Evolutionary conservation across 2,329 filamentous ascomycete genomes (phyloP).

Genomic region (Escovopsis sp.): DNA sequence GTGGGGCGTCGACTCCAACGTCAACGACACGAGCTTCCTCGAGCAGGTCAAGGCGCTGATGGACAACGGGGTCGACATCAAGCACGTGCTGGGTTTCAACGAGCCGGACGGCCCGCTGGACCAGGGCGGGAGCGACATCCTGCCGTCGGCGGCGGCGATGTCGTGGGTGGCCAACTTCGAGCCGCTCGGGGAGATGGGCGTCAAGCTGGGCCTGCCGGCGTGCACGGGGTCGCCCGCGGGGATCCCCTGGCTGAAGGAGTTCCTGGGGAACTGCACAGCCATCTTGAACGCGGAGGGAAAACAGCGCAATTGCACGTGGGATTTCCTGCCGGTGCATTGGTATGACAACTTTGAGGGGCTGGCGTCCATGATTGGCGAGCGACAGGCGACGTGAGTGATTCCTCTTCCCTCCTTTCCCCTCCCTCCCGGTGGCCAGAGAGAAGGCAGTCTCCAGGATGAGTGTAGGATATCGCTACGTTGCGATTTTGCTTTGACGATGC

Average conservation of each 20-base stretch:
- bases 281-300: constrained; percentile 30
- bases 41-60: constrained; percentile 41
- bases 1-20: constrained; percentile 42
- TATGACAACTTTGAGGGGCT: constrained; percentile 56
- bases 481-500: background rate
- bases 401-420: background rate
- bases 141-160: constrained; percentile 43
- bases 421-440: no score
- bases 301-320: constrained; percentile 40
- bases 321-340: constrained; percentile 51
- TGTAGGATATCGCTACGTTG: no score
- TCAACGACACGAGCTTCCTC: constrained; percentile 44
- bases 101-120: constrained; percentile 49
- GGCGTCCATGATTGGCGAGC: constrained; percentile 47
- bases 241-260: constrained; percentile 51
- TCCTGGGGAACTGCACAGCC: constrained; percentile 46
- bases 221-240: constrained; percentile 47
- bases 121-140: constrained; percentile 47
- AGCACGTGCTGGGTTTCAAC: constrained; percentile 61
- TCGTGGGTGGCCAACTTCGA: constrained; percentile 59
- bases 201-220: constrained; percentile 56
- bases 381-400: constrained; percentile 18
- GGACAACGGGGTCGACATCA: constrained; percentile 37
- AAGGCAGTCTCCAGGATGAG: no score
- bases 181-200: constrained; percentile 46